Evolutionary conservation across 1,139 yeast genomes (phyloP).

Genomic region (Schizosaccharomyces versatilis): DNA sequence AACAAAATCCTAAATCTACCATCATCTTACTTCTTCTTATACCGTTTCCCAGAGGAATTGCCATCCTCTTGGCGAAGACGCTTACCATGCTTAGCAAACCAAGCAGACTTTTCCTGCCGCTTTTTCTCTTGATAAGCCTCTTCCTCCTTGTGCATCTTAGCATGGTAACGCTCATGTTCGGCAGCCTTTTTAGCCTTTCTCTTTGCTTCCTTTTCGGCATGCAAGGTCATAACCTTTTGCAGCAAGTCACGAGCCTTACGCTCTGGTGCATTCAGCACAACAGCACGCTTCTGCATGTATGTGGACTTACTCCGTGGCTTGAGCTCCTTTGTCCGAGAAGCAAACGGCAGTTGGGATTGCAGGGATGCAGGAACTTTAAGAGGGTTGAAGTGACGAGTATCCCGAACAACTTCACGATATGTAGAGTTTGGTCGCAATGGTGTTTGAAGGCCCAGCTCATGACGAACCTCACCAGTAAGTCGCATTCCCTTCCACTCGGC

Average conservation of each 20-base stretch:
- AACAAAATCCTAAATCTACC: too few relatives aligned
- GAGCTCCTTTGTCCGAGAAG: slow-evolving; percentile 64
- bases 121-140: slow-evolving; percentile 55
- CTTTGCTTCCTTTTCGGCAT: slow-evolving; percentile 70
- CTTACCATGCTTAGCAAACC: slow-evolving; percentile 43
- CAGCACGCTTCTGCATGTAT: slow-evolving; percentile 80
- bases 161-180: slow-evolving; percentile 51
- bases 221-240: slow-evolving; percentile 65
- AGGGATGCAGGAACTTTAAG: slow-evolving; percentile 63
- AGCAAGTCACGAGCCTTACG: slow-evolving; percentile 78
- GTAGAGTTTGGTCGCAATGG: slow-evolving; percentile 39
- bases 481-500: slow-evolving; percentile 91
- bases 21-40: background rate
- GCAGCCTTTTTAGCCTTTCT: slow-evolving; percentile 52
- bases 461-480: slow-evolving; percentile 79
- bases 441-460: slow-evolving; percentile 43
- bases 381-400: slow-evolving; percentile 70
- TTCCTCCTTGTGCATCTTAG: slow-evolving; percentile 52
- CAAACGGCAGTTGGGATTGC: slow-evolving; percentile 64
- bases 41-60: background rate
- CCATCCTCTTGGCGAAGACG: background rate
- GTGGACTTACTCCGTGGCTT: slow-evolving; percentile 70
- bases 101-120: slow-evolving; percentile 68
- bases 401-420: slow-evolving; percentile 63
- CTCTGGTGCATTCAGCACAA: slow-evolving; percentile 50